Evolutionary conservation across 2,329 filamentous ascomycete species (phyloP).

Genomic region (Talaromyces pinophilus): DNA sequence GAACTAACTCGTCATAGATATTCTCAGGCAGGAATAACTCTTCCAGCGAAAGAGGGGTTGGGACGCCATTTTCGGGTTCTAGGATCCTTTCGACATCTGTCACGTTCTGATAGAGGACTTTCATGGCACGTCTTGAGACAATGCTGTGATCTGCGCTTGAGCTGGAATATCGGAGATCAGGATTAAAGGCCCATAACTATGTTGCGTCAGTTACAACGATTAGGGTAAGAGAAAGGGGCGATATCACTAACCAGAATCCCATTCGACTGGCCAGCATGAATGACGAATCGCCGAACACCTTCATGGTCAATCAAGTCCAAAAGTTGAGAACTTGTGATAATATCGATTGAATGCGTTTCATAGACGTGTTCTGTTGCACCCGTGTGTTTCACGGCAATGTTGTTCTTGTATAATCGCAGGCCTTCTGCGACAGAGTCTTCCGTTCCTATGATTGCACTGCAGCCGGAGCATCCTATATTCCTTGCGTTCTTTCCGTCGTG

Average conservation of each 20-base stretch:
- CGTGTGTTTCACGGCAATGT: slow-evolving; percentile 34
- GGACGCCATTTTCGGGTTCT: slow-evolving; percentile 38
- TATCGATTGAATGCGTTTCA: slow-evolving; percentile 39
- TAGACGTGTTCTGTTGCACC: slow-evolving; percentile 27
- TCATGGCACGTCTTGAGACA: slow-evolving; percentile 54
- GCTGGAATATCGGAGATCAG: slow-evolving; percentile 59
- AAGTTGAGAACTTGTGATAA: slow-evolving; percentile 56
- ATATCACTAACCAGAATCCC: slow-evolving; percentile 42
- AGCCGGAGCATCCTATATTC: slow-evolving; percentile 35
- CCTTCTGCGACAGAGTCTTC: slow-evolving; percentile 48
- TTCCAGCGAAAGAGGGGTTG: slow-evolving; percentile 49
- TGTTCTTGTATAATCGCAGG: slow-evolving; percentile 55
- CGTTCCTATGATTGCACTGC: slow-evolving; percentile 36
- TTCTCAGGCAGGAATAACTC: slow-evolving; percentile 47
- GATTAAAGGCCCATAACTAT: slow-evolving; percentile 62
- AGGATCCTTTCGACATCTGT: slow-evolving; percentile 39
- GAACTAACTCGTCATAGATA: slow-evolving; percentile 42
- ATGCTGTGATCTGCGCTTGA: slow-evolving; percentile 36
- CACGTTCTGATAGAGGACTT: slow-evolving; percentile 55
- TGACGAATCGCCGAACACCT: slow-evolving; percentile 57
- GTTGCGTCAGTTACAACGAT: background rate
- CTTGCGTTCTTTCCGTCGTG: slow-evolving; percentile 27
- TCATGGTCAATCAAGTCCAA: slow-evolving; percentile 58
- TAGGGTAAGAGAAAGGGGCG: slow-evolving; percentile 16
- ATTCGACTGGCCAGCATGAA: slow-evolving; percentile 41